Base-by-base conservation (phyloP, 2,329 filamentous ascomycete genomes). In the Phoma herbarum region DNA sequence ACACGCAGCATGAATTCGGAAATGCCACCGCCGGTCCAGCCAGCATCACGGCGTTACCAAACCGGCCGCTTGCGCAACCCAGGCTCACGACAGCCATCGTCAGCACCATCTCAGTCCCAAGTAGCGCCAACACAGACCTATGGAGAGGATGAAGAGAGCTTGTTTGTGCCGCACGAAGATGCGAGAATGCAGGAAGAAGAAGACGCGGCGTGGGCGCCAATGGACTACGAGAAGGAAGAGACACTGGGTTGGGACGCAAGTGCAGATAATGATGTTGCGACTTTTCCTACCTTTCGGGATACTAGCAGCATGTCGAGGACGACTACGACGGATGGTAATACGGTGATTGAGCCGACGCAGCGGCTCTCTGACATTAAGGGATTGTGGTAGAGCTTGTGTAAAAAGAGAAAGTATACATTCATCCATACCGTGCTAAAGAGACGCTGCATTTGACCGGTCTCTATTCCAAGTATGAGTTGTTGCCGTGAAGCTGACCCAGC, bases 231-330 rank as follows among this genome's bases (percentile, higher is more conserved):
- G 7, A 88, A 88, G 28, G 85, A 87, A 52, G 86, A 88, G 48
- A 87, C 88, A 66, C 78, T 93, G 43, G 88, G 88, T 35, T 94
- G 91, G 91, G 89, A 93, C 75, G 84, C 88, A 50, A 90, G 85
- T 69, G 85, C 84, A 35, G 84, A 89, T 46, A 67, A 77, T 48
- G 74, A 76, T 39, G 62, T 65, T 42, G 71, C 68, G 1, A 70
- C 71, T 12, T 80, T 80, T 55, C 78, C 79, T 6, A 81, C 79
- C 0, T 80, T 83, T 55, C 74, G 78, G 9, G 81, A 82, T 60
- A 79, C 73, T 41, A 73, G 70, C 9, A 72, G 68, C 47, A 64
- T 68, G 39, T 62, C 71, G 28, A 60, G 65, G 52, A 65, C 65
- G 29, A 72, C 66, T 37, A 69, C 57, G 9, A 56, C 57, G 60